Base-by-base conservation (phyloP, 2,329 filamentous ascomycete genomes). In the Elsinoe arachidis region DNA sequence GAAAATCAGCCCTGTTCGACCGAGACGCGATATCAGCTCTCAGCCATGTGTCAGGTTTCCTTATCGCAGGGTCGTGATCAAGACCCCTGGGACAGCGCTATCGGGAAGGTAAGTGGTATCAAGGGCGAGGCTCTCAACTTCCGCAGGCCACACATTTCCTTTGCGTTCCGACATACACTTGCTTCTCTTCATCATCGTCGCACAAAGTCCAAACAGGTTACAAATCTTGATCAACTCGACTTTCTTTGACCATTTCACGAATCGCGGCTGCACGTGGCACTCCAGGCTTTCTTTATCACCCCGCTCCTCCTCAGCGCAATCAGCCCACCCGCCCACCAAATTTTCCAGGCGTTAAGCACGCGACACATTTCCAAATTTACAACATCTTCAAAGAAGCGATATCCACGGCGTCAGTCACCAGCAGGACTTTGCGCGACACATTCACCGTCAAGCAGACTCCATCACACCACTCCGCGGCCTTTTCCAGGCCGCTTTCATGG, bases 401-500 rank as follows among this genome's bases (percentile, higher is more conserved):
- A 9, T 26, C 15, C 19, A 26, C 11, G 12, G n/a, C 46, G 30
- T 14, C 33, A 15, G 46, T 35, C 14, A 10, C 21, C 19, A 14
- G 21, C 46, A 14, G 17, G 26, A 17, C 11, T 14, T 34, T 30
- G 26, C 17, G 23, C 46, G 15, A 34, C 17, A 10, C 46, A 6
- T 46, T 23, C 26, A 17, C n/a, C 46, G 26, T n/a, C 33, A 12
- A 15, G 17, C 46, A 34, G 17, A 51, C 15, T 37, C 26, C 17
- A 10, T 17, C 14, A 51, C 12, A 34, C 15, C 5, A 23, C 33
- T 21, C 23, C 15, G 46, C 46, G 46, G 46, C 46, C 46, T 51
- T 17, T 9, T 34, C 46, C 33, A 37, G 49, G 58, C 60, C 56
- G 44, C 17, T 34, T 56, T 55, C 44, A 68, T 68, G 66, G 66